Base-by-base conservation (phyloP, 208 protist genomes). In the Leishmania amazonensis region DNA sequence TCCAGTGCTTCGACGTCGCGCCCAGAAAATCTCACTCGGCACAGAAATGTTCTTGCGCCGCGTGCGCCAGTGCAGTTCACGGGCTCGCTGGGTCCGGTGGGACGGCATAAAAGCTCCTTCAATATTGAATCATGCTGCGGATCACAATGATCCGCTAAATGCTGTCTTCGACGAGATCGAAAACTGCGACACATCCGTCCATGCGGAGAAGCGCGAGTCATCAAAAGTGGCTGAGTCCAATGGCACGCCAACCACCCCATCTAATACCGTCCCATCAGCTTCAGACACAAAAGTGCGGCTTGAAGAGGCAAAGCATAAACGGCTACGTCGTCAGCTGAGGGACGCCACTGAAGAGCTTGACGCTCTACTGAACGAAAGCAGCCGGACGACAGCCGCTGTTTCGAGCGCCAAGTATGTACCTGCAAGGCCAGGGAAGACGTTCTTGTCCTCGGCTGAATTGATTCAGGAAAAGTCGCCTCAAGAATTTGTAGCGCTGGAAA, bases 401-500 rank as follows among this genome's bases (percentile, higher is more conserved):
- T 72, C 85, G 53, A 85, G 80, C 38, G 75, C 83, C 21, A 72
- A 42, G 21, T 94, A 91, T 81, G 79, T 88, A 40, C 91, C 85
- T 67, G 84, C 90, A 49, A 81, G 78, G 42, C 79, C 94, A 73
- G 91, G 88, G 1, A 88, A 84, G 71, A 81, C 86, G 31, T 93
- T 89, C 81, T 78, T 94, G 21, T 94, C 91, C 11, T 89, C 88
- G 19, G 85, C 88, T 13, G 94, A 97, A 73, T 81, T 95, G 11
- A 89, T 95, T 42, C 86, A 91, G 53, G 93, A 95, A 62, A 91
- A 91, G 68, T 87, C 90, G 11, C 94, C 91, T 31, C 94, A 97
- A 83, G 86, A 95, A 71, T 95, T 97, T 77, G 76, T 89, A 47
- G 64, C 89, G 3, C 76, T 77, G 57, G 82, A 89, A 47, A 80